Evolutionary conservation across 352 stramenopile genomes (phyloP), one percentile per base, ranked within the genome.

Genomic region (Phytophthora palmivora): DNA sequence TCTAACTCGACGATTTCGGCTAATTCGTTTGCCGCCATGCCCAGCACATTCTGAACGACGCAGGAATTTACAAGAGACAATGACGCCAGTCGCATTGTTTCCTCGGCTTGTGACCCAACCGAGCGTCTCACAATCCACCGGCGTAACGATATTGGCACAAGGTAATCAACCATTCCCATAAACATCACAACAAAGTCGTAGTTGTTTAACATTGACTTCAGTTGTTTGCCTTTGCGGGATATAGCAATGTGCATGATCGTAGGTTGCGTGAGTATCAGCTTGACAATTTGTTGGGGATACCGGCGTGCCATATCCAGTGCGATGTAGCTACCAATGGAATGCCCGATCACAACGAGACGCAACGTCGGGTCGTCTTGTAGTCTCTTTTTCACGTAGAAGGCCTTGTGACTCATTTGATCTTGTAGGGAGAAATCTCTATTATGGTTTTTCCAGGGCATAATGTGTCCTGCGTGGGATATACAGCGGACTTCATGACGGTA

Each of bases 371-470:
- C 47, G 24, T 55, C 18, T 34, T 19, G 14, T n/a, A 55, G 36
- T 36, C 47, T 34, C 47, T 24, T 21, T 6, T 44, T 55, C 4
- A 55, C 7, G 47, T 55, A 55, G 47, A 55, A 55, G 3, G 21
- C 21, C 18, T 55, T 55, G 18, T 55, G 47, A 16, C 44, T 32
- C 21, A 55, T 24, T 44, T 55, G 47, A 19, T 55, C 47, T 16
- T 55, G 47, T 10, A 45, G 47, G 4, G 19, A 44, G 47, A 55
- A 55, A 44, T 55, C 32, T 36, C 47, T 19, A 10, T 55, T 55
- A 19, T 55, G 14, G 14, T 42, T 55, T 44, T 55, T 44, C 47
- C 47, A 55, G 19, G 47, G 47, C 32, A 55, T 55, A 11, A 55
- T 19, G n/a, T 55, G 47, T 4, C 46, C 47, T 6, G 47, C 47